Base-by-base conservation (phyloP, 2,329 filamentous ascomycete genomes). In the Hypoxylon sp. region DNA sequence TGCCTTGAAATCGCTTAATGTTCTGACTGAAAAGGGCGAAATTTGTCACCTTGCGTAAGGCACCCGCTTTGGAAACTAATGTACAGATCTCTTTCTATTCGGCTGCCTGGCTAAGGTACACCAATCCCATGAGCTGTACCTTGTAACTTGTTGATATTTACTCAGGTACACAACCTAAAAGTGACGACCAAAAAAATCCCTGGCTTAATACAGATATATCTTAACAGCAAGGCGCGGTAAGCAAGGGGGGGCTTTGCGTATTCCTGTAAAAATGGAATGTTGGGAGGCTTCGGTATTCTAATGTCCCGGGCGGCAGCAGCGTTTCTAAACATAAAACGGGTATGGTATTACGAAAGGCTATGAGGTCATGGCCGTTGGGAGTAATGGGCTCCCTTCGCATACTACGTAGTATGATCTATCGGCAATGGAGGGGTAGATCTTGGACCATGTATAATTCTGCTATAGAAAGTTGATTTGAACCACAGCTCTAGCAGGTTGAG, bases 381-480 rank as follows among this genome's bases (percentile, higher is more conserved):
- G 54, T 45, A 41, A n/a, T 30, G 29, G 51, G 37, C 19, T 53
- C 50, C 60, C 37, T 59, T 53, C 46, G 43, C 59, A 66, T 69
- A 61, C 63, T 59, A 69, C 67, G 67, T 69, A 61, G 64, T 60
- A 70, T 65, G 59, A 68, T 70, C 61, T 68, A 50, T 68, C 45
- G 54, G 51, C 47, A 57, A 70, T 63, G 67, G 67, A 67, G 67
- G 67, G 67, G 67, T 67, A 68, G 67, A 70, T 70, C 67, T 67
- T 68, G 58, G 64, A 54, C 63, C 25, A 63, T 64, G 61, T 60
- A 63, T 63, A 56, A 52, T 50, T 61, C 27, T 61, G 56, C 30
- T 61, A 69, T 61, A 48, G 45, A 47, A 58, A 29, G 34, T 59
- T 37, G 56, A 62, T 34, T 50, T 58, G 59, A 54, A 59, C 2